phyloP scores from a whole-genome alignment of 441 rosid genomes.

The Adansonia grandidieri region DNA sequence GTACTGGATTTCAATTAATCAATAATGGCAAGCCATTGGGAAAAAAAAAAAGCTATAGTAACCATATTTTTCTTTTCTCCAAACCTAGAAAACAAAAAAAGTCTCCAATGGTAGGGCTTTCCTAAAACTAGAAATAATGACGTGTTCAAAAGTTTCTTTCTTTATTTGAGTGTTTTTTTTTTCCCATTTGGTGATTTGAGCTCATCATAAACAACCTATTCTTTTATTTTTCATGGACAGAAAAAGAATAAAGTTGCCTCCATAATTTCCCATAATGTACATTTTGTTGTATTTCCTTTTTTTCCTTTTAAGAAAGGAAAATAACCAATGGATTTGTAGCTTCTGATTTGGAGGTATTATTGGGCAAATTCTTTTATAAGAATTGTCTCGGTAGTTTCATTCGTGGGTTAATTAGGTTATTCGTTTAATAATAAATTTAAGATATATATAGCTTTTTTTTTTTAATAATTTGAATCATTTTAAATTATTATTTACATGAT shows the following conservation, averaged over 20 bases:
- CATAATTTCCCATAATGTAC: not conserved
- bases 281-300: not conserved
- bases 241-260: not conserved
- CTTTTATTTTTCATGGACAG: not conserved
- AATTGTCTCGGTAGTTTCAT: no score
- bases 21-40: not conserved
- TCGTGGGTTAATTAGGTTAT: no score
- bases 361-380: not conserved
- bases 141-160: not conserved
- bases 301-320: not conserved
- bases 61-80: not conserved
- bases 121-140: not conserved
- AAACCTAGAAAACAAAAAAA: not conserved
- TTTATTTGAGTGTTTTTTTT: no score
- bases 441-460: no score
- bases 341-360: conserved; percentile 1
- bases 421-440: no score
- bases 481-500: no score
- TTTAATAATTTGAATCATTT: no score
- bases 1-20: not conserved
- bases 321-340: not conserved
- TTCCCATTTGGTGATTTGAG: not conserved
- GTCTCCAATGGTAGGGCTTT: not conserved
- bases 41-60: not conserved
- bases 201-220: not conserved